Conservation (phyloP, 1,139 yeast species). For the Pichia sp. region DNA sequence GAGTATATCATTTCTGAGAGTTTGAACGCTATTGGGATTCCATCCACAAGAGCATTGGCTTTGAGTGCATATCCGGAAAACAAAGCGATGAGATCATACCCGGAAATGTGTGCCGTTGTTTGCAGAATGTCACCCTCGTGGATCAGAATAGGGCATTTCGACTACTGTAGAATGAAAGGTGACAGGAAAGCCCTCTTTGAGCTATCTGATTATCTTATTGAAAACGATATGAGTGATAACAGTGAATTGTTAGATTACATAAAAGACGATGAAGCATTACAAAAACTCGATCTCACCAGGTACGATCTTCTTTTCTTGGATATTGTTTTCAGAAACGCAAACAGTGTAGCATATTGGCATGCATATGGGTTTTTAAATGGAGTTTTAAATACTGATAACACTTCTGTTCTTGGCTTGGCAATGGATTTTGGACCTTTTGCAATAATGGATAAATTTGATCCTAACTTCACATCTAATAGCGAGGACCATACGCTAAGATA, state of each 20-base stretch:
- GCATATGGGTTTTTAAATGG: conserved; percentile 90
- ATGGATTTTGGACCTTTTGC: conserved; percentile 96
- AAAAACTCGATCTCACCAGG: conserved; percentile 34
- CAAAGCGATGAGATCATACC: conserved; percentile 59
- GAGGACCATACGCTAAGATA: conserved; percentile 72
- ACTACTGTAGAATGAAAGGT: conserved; percentile 66
- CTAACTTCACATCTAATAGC: conserved; percentile 79
- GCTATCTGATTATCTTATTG: conserved; percentile 67
- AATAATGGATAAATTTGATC: conserved; percentile 70
- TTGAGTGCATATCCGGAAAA: conserved; percentile 67
- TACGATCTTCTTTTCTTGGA: conserved; percentile 71
- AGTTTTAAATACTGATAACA: conserved; percentile 89
- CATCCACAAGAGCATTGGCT: conserved; percentile 78
- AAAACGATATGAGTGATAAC: conserved; percentile 45
- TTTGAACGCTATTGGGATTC: conserved; percentile 72
- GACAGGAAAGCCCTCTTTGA: conserved; percentile 54
- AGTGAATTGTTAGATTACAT: conserved; percentile 12
- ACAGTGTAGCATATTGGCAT: conserved; percentile 80
- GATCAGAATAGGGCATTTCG: conserved; percentile 89
- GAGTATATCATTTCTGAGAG: conserved; percentile 86
- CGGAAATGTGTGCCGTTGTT: conserved; percentile 81
- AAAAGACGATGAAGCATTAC: conserved; percentile 9
- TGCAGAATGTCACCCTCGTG: conserved; percentile 79
- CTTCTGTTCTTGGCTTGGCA: conserved; percentile 77
- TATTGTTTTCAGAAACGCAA: conserved; percentile 64